These are phyloP conservation scores for Anastatica hierochuntica DNA, from an alignment of 345 rosid genomes.

Conservation along the genomic window DNA sequence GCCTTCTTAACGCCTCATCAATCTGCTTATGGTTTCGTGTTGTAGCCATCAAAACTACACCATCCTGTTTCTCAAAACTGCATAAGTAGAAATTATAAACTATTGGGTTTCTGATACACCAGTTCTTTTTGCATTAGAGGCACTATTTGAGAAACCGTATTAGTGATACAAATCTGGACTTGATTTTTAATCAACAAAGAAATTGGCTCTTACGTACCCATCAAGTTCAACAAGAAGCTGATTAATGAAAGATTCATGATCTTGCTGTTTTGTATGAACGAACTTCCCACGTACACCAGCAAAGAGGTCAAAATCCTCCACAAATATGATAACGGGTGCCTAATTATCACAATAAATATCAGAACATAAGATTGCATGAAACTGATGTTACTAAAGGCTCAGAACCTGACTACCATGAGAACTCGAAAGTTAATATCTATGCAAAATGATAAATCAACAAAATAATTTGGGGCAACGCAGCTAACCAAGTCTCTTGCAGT, in stretches of 20 bases:
- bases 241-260: constrained; percentile 92
- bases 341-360: constrained; percentile 27
- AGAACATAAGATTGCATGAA: constrained; percentile 14
- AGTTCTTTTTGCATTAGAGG: background rate
- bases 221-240: constrained; percentile 98
- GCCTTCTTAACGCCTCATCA: constrained; percentile 84
- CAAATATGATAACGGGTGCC: constrained; percentile 96
- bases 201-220: constrained; percentile 49
- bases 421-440: background rate
- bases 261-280: constrained; percentile 83
- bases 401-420: background rate
- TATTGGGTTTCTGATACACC: no score
- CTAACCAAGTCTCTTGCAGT: constrained; percentile 91
- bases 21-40: constrained; percentile 82
- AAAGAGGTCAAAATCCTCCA: constrained; percentile 95
- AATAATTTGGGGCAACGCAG: constrained; percentile 16
- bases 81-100: constrained; percentile 6
- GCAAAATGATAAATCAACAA: constrained; percentile 13
- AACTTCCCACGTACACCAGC: constrained; percentile 96
- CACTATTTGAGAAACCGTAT: background rate
- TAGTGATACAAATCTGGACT: background rate
- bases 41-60: constrained; percentile 97
- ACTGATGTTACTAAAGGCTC: background rate
- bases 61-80: constrained; percentile 97
- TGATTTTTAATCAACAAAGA: constrained; percentile 1